phyloP scores from a whole-genome alignment of 2,329 filamentous ascomycete genomes.

The Xylaria arbuscula region DNA sequence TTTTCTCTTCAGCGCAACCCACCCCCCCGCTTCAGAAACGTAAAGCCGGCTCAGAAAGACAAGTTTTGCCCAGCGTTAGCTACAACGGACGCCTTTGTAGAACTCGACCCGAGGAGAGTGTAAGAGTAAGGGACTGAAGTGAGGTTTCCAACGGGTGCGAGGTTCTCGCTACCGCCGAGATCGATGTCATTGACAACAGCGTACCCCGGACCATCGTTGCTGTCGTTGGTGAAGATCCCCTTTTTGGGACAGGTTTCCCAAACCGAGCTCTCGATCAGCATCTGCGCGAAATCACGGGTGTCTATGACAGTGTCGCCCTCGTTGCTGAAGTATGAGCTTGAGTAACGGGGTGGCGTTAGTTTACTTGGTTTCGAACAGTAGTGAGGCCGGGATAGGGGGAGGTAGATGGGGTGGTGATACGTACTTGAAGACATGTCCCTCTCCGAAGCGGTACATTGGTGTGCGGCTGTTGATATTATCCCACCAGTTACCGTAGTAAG shows the following conservation, averaged over 20 bases:
- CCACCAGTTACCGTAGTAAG: constrained; percentile 69
- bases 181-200: constrained; percentile 54
- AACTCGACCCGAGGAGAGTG: constrained; percentile 51
- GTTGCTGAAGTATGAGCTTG: constrained; percentile 35
- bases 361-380: neutral
- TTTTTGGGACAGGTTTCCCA: constrained; percentile 38
- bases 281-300: constrained; percentile 35
- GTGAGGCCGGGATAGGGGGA: neutral
- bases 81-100: constrained; percentile 52
- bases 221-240: constrained; percentile 53
- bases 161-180: constrained; percentile 54
- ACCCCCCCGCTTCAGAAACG: neutral
- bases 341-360: constrained; percentile 7
- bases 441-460: constrained; percentile 68
- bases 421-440: constrained; percentile 61
- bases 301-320: constrained; percentile 34
- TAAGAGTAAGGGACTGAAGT: constrained; percentile 57
- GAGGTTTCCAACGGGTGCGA: constrained; percentile 54
- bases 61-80: constrained; percentile 42
- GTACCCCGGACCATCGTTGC: constrained; percentile 48
- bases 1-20: neutral
- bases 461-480: constrained; percentile 66
- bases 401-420: neutral
- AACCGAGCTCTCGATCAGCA: constrained; percentile 40
- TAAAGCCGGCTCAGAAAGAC: constrained; percentile 25